phyloP scores from a whole-genome alignment of 1,284 basidiomycete species.

The Cryptococcus sp. region DNA sequence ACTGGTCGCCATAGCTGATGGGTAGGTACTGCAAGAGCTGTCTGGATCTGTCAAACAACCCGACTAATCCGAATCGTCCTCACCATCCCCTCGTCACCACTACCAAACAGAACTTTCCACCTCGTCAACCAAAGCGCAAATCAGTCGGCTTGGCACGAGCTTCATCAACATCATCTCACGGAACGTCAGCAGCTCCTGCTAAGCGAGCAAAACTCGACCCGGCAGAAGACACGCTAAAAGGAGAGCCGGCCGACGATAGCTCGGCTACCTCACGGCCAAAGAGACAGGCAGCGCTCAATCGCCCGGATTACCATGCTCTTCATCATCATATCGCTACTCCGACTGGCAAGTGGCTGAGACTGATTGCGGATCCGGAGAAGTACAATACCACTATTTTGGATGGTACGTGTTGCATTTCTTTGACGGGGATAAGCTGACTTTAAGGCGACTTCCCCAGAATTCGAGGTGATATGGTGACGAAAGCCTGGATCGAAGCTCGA shows the following conservation, averaged over 20 bases:
- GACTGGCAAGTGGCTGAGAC: constrained; percentile 42
- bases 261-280: constrained; percentile 33
- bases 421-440: no score
- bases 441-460: constrained; percentile 9
- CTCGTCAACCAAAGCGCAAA: constrained; percentile 5
- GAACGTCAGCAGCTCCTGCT: not conserved
- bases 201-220: not conserved
- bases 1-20: not conserved
- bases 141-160: not conserved
- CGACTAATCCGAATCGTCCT: constrained; percentile 23
- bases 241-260: no score
- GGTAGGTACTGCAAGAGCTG: constrained; percentile 35
- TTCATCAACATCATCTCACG: not conserved
- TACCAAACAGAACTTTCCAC: constrained; percentile 18
- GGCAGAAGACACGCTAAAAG: constrained; percentile 1
- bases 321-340: constrained; percentile 45
- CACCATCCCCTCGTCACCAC: constrained; percentile 26
- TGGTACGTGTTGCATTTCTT: constrained; percentile 22
- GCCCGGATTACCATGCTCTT: constrained; percentile 44
- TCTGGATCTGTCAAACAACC: constrained; percentile 18
- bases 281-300: constrained; percentile 36
- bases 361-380: constrained; percentile 43
- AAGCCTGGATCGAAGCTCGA: constrained; percentile 16
- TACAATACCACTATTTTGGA: constrained; percentile 34
- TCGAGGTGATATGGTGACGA: constrained; percentile 10